Evolutionary conservation across 208 protist genomes (phyloP).

Genomic region (Tetramitus jugosus): DNA sequence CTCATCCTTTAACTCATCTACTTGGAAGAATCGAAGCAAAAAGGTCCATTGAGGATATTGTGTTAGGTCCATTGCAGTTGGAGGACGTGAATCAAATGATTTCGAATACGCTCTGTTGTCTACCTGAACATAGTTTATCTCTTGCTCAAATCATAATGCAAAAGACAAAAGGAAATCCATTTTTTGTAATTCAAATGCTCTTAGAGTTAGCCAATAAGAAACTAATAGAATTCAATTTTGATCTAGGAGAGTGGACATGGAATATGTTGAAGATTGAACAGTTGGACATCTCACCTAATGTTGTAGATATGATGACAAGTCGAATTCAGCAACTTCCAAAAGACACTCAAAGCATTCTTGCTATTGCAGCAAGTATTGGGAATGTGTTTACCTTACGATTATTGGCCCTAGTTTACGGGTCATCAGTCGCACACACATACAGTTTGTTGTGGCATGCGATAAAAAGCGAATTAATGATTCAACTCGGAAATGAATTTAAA

Average conservation of each 20-base stretch:
- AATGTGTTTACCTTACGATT: not conserved
- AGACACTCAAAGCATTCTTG: not conserved
- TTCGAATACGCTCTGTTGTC: not conserved
- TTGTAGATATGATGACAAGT: not conserved
- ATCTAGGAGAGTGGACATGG: not conserved
- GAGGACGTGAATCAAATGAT: not conserved
- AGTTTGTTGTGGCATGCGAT: not conserved
- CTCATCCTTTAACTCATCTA: not conserved
- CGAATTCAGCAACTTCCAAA: not conserved
- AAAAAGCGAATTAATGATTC: not conserved
- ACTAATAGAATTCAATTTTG: not conserved
- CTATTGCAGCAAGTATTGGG: not conserved
- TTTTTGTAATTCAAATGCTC: not conserved
- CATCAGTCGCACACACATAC: not conserved
- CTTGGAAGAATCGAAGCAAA: too few relatives aligned
- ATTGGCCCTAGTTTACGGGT: not conserved
- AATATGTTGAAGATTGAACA: not conserved
- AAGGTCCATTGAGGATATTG: not conserved
- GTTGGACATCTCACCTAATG: not conserved
- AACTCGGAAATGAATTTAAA: not conserved
- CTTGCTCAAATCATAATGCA: not conserved
- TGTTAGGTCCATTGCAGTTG: not conserved
- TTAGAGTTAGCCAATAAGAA: not conserved
- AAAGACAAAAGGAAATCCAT: slow-evolving; percentile 3
- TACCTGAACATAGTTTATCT: too few relatives aligned